Conservation (phyloP, 306 rosid genomes). For the Spatholobus suberectus region DNA sequence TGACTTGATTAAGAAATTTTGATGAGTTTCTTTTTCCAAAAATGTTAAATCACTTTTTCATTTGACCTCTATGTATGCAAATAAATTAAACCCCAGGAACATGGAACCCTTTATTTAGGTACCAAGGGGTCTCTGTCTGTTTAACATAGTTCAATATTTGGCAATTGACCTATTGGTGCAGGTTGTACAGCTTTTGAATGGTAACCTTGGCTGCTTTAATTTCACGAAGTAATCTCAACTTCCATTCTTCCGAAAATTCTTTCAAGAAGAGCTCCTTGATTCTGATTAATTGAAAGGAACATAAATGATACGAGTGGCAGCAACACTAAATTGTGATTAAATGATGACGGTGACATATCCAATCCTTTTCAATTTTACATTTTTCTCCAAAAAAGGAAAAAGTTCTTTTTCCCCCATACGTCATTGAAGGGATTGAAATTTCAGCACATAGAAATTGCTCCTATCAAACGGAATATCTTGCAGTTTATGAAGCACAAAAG, state of each 20-base stretch:
- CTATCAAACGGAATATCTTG: background rate
- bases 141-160: background rate
- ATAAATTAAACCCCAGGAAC: background rate
- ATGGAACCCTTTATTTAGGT: background rate
- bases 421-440: background rate
- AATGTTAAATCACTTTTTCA: background rate
- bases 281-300: conserved; percentile 40
- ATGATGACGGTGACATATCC: background rate
- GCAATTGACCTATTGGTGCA: conserved; percentile 43
- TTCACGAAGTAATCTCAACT: conserved; percentile 57
- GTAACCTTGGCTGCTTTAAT: conserved; percentile 68
- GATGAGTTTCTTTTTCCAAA: background rate
- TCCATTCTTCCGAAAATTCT: conserved; percentile 54
- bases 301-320: conserved; percentile 28
- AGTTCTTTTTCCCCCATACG: background rate
- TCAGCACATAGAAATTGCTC: background rate
- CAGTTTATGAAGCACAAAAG: background rate
- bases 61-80: background rate
- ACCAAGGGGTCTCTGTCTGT: background rate
- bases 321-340: background rate
- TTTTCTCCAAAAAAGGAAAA: background rate
- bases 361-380: background rate
- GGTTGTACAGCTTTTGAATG: conserved; percentile 72
- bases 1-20: background rate
- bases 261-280: conserved; percentile 55